phyloP scores from a whole-genome alignment of 2,329 filamentous ascomycete species.

The Aureobasidium sp. region DNA sequence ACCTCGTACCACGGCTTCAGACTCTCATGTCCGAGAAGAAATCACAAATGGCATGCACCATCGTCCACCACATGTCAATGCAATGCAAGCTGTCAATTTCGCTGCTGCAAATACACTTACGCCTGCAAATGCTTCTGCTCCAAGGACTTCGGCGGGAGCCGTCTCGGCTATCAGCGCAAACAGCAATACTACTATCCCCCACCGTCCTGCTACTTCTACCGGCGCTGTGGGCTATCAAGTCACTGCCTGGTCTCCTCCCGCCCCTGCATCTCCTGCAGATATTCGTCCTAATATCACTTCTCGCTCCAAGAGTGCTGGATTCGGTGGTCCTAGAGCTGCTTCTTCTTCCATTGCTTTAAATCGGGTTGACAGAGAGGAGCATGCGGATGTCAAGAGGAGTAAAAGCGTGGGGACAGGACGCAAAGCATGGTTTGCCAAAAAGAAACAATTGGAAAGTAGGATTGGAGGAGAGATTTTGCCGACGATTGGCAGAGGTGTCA shows the following conservation, averaged over 20 bases:
- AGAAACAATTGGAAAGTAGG: constrained; percentile 6
- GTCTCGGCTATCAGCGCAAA: background rate
- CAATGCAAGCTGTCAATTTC: constrained; percentile 16
- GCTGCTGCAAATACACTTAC: constrained; percentile 12
- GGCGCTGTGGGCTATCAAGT: constrained; percentile 18
- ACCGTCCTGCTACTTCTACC: constrained; percentile 15
- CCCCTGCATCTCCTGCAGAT: background rate
- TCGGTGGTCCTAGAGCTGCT: background rate
- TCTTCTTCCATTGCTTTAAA: background rate
- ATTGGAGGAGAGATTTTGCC: background rate
- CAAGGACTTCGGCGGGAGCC: background rate
- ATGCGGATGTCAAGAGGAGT: constrained; percentile 3
- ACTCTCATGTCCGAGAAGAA: background rate
- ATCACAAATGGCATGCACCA: background rate
- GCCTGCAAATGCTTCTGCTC: background rate
- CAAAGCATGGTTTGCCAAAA: constrained; percentile 11
- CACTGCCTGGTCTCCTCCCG: constrained; percentile 1
- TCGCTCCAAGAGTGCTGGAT: constrained; percentile 15
- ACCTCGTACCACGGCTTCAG: background rate
- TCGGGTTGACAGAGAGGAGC: background rate
- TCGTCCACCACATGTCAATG: constrained; percentile 15
- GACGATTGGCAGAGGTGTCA: background rate
- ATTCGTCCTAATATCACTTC: constrained; percentile 22
- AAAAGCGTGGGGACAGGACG: background rate
- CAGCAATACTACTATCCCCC: background rate